phyloP scores from a whole-genome alignment of 179 eudicot genomes.

The Corrigiola litoralis region DNA sequence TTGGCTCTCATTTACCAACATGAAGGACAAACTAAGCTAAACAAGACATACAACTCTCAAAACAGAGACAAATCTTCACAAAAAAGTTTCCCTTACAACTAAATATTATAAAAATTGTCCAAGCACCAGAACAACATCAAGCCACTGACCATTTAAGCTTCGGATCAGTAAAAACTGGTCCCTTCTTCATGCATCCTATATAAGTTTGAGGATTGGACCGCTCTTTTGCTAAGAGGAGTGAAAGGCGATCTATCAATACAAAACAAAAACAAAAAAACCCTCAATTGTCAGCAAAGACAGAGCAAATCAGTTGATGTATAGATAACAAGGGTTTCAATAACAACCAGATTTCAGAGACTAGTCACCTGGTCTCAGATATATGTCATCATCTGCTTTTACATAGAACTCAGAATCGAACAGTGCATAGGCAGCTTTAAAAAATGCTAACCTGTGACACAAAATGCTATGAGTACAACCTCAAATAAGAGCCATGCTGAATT shows the following conservation, averaged over 20 bases:
- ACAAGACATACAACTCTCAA: too few species aligned
- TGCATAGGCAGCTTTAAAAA: constrained; percentile 87
- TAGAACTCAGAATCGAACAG: constrained; percentile 82
- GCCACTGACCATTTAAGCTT: constrained; percentile 78
- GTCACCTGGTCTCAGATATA: constrained; percentile 83
- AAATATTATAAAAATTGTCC: background rate
- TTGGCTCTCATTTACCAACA: too few species aligned
- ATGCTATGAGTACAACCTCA: constrained; percentile 16
- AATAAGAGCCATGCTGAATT: background rate
- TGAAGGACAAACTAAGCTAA: too few species aligned
- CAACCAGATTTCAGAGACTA: background rate
- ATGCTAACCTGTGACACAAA: constrained; percentile 60
- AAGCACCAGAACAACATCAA: background rate
- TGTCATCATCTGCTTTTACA: constrained; percentile 94
- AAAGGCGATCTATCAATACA: constrained; percentile 66
- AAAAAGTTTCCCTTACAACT: background rate
- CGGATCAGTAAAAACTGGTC: constrained; percentile 88
- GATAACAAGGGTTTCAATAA: background rate
- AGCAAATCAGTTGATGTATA: background rate
- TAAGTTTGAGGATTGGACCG: constrained; percentile 87
- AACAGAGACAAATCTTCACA: too few species aligned
- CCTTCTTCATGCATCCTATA: constrained; percentile 96
- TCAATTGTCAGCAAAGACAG: background rate
- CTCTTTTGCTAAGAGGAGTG: constrained; percentile 86
- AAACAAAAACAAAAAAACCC: constrained; percentile 12